Evolutionary conservation across 495 filamentous ascomycete genomes (phyloP), one percentile per base, ranked within the genome.

Genomic region (Aspergillus biplanus): DNA sequence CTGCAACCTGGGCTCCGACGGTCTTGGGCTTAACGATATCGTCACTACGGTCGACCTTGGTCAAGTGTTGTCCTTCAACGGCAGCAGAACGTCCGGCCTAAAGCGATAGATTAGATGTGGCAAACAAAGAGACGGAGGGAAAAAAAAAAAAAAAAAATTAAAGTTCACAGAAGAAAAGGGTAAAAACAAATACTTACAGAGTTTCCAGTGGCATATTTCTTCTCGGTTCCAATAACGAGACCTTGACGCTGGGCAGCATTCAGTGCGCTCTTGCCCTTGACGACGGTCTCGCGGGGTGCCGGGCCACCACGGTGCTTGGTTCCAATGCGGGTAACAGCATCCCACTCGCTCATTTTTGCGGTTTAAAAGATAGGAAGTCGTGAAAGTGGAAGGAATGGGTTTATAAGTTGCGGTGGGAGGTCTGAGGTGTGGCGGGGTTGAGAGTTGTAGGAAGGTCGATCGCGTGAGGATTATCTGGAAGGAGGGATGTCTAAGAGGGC

Each of bases 1-100:
- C 85, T 64, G 90, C 93, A 63, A 98, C 92, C 56, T 86, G 81
- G 64, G 79, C 74, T 68, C 93, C 92, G 53, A 97, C 84, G 58
- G 92, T 97, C 78, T 93, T 93, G 68, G 92, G 92, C 81, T 96
- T 96, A 75, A 97, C 87, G 80, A 97, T 97, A 75, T 97, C 95
- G 83, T 98, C 96, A 75, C 87, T 86, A 69, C 95, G 95, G 85
- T 98, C 95, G 74, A 99, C 93, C 83, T 97, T 99, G 49, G 95
- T 98, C 56, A 98, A 84, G 72, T 90, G 92, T 78, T 99, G 95
- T 71, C 95, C 95, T 82, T 98, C 94, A 65, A 82, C 75, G 64
- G 83, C 81, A 53, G 73, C 82, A 64, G 83, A 69, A 71, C 86
- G 86, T 61, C 79, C 79, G 61, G 82, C 76, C 86, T 90, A 66